Conservation (phyloP, 208 protist species). For the Crithidia bombi region DNA sequence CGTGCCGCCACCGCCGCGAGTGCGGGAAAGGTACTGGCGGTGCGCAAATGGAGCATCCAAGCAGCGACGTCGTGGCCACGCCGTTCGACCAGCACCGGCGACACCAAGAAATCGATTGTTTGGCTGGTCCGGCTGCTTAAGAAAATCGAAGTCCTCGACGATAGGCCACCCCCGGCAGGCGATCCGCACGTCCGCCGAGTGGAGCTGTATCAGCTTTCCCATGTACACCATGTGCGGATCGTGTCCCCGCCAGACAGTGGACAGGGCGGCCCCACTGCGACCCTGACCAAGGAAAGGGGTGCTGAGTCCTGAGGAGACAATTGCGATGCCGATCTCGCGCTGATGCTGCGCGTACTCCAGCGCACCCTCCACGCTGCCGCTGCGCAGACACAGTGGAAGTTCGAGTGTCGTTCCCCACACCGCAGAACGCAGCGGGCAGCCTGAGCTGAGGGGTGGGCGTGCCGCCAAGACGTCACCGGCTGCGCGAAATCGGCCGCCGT, state of each 20-base stretch:
- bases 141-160: constrained; percentile 57
- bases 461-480: background rate
- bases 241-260: constrained; percentile 32
- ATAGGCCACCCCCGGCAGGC: constrained; percentile 50
- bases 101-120: constrained; percentile 13
- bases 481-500: background rate
- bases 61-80: constrained; percentile 3
- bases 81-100: background rate
- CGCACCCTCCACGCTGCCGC: constrained; percentile 33
- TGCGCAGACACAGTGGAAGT: constrained; percentile 39
- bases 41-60: constrained; percentile 13
- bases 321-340: constrained; percentile 38
- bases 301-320: constrained; percentile 31
- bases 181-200: constrained; percentile 52
- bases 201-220: constrained; percentile 45
- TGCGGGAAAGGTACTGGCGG: constrained; percentile 2
- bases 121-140: constrained; percentile 23
- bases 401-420: constrained; percentile 45
- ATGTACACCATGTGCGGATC: constrained; percentile 45
- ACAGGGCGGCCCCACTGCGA: constrained; percentile 5
- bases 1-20: background rate
- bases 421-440: constrained; percentile 28
- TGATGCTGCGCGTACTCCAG: constrained; percentile 58
- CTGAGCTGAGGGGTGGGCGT: constrained; percentile 7
- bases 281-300: background rate